A percentile compares a stretch with the other conserved stretches of the same genome.
Evolutionary conservation across 2,329 filamentous ascomycete genomes (phyloP).

Genomic region (Penicillium sumatraense): DNA sequence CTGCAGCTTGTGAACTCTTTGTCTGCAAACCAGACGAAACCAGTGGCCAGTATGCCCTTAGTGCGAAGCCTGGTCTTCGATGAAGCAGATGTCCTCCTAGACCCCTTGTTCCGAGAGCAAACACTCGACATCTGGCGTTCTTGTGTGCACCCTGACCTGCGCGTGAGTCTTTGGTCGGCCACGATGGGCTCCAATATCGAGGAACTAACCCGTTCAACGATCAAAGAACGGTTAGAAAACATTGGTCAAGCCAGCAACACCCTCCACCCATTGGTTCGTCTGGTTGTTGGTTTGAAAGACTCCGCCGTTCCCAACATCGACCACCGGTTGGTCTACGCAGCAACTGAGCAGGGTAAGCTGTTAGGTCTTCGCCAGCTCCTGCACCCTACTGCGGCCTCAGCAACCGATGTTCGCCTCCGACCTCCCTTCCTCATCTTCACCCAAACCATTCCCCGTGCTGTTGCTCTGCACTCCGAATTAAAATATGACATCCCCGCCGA

Average conservation of each 20-base stretch:
- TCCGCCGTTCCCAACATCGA: slow-evolving; percentile 90
- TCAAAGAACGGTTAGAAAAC: slow-evolving; percentile 57
- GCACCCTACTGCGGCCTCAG: slow-evolving; percentile 68
- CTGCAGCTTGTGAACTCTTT: slow-evolving; percentile 78
- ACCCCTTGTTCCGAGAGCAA: slow-evolving; percentile 87
- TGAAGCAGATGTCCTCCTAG: slow-evolving; percentile 92
- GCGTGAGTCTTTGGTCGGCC: slow-evolving; percentile 88
- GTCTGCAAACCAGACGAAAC: slow-evolving; percentile 51
- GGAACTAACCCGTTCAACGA: slow-evolving; percentile 71
- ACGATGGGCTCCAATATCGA: slow-evolving; percentile 97
- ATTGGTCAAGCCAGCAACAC: slow-evolving; percentile 22
- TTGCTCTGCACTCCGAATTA: slow-evolving; percentile 84
- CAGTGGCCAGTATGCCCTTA: slow-evolving; percentile 60
- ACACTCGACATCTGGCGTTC: slow-evolving; percentile 83
- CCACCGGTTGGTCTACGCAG: slow-evolving; percentile 88
- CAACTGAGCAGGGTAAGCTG: slow-evolving; percentile 91
- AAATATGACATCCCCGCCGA: slow-evolving; percentile 91
- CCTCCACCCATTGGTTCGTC: slow-evolving; percentile 66
- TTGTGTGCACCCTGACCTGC: slow-evolving; percentile 71
- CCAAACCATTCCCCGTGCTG: slow-evolving; percentile 89
- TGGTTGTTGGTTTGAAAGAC: slow-evolving; percentile 96
- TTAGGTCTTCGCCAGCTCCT: slow-evolving; percentile 88
- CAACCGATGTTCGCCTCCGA: slow-evolving; percentile 60
- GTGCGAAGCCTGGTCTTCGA: slow-evolving; percentile 81
- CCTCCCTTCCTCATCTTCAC: slow-evolving; percentile 96